phyloP scores from a whole-genome alignment of 2,329 filamentous ascomycete species.

The Sporothrix inflata region DNA sequence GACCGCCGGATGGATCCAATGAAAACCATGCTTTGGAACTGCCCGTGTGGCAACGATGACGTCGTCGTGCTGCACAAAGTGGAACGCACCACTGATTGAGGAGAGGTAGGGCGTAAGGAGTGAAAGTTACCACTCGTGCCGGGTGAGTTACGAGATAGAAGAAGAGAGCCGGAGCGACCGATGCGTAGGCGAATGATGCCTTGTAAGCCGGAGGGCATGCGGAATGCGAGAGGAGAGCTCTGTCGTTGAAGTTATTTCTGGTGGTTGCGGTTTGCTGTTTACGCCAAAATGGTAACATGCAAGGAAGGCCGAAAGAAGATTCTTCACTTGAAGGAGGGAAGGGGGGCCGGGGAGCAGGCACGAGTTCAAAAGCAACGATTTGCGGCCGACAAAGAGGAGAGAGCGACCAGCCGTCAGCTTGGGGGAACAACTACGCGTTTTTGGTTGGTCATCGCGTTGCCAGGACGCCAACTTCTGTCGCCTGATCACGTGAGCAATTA shows the following conservation, averaged over 20 bases:
- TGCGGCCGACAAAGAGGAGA: background rate
- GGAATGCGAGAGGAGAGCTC: background rate
- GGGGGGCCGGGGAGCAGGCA: background rate
- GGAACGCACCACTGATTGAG: background rate
- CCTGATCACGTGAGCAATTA: conserved; percentile 37
- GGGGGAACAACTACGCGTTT: conserved; percentile 33
- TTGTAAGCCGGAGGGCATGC: background rate
- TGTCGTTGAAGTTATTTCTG: background rate
- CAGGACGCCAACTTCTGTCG: conserved; percentile 32
- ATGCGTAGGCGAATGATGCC: background rate
- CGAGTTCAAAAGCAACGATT: conserved; percentile 15
- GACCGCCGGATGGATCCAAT: conserved; percentile 39
- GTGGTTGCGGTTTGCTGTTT: background rate
- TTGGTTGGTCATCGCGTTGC: conserved; percentile 35
- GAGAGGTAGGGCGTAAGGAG: background rate
- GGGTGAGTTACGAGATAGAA: background rate
- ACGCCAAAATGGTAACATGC: background rate
- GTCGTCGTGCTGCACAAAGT: conserved; percentile 14
- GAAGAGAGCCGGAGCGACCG: background rate
- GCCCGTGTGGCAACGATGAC: background rate
- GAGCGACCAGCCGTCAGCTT: background rate
- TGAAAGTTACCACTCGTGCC: background rate
- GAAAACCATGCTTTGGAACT: conserved; percentile 37
- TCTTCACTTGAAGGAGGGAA: background rate
- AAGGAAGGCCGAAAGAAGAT: background rate